These are phyloP conservation scores for Xylaria flabelliformis DNA, from an alignment of 495 filamentous ascomycete species.

Conservation along the genomic window DNA sequence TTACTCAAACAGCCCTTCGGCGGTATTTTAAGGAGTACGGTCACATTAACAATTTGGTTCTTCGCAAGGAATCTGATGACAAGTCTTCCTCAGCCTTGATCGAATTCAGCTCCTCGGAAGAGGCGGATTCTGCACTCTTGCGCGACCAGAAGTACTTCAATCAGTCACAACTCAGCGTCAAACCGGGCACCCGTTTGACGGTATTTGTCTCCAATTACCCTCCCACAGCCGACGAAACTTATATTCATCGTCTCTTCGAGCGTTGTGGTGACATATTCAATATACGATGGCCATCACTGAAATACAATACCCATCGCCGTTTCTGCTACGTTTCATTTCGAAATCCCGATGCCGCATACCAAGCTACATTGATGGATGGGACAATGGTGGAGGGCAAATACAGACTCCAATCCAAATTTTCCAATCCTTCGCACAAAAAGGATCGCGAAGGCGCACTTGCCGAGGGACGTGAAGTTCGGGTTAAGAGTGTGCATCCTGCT, in stretches of 20 bases:
- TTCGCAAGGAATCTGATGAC: conserved; percentile 62
- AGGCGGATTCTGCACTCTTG: conserved; percentile 79
- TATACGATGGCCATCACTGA: conserved; percentile 88
- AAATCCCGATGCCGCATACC: conserved; percentile 64
- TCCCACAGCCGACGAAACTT: conserved; percentile 79
- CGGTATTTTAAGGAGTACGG: conserved; percentile 93
- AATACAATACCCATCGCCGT: conserved; percentile 82
- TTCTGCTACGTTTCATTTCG: conserved; percentile 95
- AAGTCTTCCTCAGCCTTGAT: conserved; percentile 74
- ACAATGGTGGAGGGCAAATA: conserved; percentile 67
- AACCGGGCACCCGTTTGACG: conserved; percentile 74
- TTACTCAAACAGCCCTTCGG: conserved; percentile 73
- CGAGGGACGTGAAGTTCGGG: conserved; percentile 87
- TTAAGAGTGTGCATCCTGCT: conserved; percentile 73
- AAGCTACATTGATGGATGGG: conserved; percentile 74
- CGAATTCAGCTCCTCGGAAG: conserved; percentile 82
- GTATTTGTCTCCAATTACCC: conserved; percentile 93
- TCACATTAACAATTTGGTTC: conserved; percentile 74
- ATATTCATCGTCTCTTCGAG: conserved; percentile 77
- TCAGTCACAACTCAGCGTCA: conserved; percentile 72
- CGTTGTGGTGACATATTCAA: conserved; percentile 81
- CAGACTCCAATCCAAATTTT: conserved; percentile 78
- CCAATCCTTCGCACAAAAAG: conserved; percentile 78
- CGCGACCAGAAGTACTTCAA: conserved; percentile 78
- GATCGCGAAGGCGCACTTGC: conserved; percentile 79